Evolutionary conservation across 164 flowering plant genomes (phyloP).

Genomic region (Dillenia suffruticosa): DNA sequence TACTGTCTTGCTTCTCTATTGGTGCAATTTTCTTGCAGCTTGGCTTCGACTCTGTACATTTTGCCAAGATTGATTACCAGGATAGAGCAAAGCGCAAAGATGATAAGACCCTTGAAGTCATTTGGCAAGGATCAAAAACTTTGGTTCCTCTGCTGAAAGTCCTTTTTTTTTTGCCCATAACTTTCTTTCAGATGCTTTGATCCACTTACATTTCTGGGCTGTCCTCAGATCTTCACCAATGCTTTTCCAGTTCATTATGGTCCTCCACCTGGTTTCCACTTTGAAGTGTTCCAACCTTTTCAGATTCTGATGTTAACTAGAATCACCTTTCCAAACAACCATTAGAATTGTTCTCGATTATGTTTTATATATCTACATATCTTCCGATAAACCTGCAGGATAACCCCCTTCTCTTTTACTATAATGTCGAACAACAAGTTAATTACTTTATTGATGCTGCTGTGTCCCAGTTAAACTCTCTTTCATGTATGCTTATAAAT

Average conservation of each 20-base stretch:
- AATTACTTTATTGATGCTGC: conserved; percentile 70
- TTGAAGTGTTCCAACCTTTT: conserved; percentile 64
- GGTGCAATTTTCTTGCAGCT: conserved; percentile 34
- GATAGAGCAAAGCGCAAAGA: conserved; percentile 65
- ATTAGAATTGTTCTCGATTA: background rate
- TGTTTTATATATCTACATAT: conserved; percentile 4
- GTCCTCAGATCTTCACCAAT: conserved; percentile 63
- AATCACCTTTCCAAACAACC: background rate
- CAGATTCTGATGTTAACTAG: conserved; percentile 43
- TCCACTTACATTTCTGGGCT: conserved; percentile 3
- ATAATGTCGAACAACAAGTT: conserved; percentile 68
- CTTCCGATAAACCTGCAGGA: conserved; percentile 54
- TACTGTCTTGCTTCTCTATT: too few relatives aligned
- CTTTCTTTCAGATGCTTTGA: conserved; percentile 5
- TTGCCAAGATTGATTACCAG: conserved; percentile 91
- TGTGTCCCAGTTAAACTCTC: conserved; percentile 45
- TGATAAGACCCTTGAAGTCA: conserved; percentile 81
- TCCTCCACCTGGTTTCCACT: conserved; percentile 69
- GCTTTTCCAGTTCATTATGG: conserved; percentile 73
- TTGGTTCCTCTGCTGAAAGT: conserved; percentile 56
- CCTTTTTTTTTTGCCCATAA: background rate
- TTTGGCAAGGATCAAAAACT: conserved; percentile 89
- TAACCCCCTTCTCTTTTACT: conserved; percentile 53
- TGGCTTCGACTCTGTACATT: conserved; percentile 87
- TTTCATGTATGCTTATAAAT: background rate